A percentile compares a stretch with the other conserved stretches of the same genome.
Conservation (phyloP, 2,329 filamentous ascomycete genomes). For the Fusarium musae region DNA sequence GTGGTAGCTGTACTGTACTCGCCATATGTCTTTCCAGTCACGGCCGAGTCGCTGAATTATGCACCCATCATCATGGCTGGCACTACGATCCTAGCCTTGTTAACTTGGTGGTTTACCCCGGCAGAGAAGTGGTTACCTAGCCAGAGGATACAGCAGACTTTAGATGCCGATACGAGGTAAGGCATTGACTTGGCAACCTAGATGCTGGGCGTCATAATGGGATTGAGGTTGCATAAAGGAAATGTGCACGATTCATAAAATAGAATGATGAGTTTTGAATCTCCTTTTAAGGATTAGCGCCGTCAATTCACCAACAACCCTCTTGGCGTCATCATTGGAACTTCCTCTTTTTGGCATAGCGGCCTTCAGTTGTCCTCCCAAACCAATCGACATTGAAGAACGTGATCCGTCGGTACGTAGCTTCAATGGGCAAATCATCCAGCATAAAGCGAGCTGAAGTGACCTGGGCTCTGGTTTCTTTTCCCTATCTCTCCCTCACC, state of each 20-base stretch:
- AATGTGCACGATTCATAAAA: rapidly evolving
- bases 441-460: neutral
- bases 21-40: neutral
- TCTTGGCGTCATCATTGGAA: neutral
- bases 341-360: neutral
- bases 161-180: neutral
- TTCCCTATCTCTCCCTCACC: neutral
- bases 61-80: slow-evolving; percentile 1
- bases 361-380: too few relatives aligned
- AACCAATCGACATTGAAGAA: too few relatives aligned
- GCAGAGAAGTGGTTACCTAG: neutral
- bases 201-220: too few relatives aligned
- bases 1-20: neutral
- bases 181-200: neutral
- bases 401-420: too few relatives aligned
- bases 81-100: neutral
- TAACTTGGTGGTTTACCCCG: neutral
- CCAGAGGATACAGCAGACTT: neutral
- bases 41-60: neutral
- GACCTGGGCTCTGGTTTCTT: neutral
- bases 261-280: rapidly evolving
- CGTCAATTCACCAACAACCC: rapidly evolving
- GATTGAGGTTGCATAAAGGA: rapidly evolving
- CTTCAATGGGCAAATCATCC: rapidly evolving
- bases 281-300: neutral